Evolutionary conservation across 2,329 filamentous ascomycete genomes (phyloP).

Genomic region (Penicillium glabrum): DNA sequence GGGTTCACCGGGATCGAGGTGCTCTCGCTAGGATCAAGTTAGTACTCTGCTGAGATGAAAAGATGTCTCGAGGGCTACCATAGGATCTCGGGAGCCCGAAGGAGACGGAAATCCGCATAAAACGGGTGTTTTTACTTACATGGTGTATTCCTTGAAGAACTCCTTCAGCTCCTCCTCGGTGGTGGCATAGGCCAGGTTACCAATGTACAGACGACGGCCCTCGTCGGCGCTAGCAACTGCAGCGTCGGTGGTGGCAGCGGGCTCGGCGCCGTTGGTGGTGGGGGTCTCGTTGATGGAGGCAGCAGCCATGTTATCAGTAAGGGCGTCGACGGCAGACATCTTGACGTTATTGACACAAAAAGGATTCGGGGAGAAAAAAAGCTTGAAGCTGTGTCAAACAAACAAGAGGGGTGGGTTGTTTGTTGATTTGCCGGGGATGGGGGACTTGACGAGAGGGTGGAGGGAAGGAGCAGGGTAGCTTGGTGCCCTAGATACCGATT

Average conservation of each 20-base stretch:
- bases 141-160: constrained; percentile 99
- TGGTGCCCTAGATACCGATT: constrained; percentile 73
- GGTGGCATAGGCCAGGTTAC: constrained; percentile 99
- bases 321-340: constrained; percentile 83
- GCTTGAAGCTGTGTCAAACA: constrained; percentile 48
- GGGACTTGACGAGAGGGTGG: constrained; percentile 60
- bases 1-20: constrained; percentile 99
- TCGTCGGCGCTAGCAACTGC: constrained; percentile 96
- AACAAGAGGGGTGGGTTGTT: constrained; percentile 61
- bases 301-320: constrained; percentile 66
- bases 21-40: constrained; percentile 69
- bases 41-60: constrained; percentile 10
- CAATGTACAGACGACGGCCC: constrained; percentile 98
- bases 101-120: background rate
- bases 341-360: constrained; percentile 39
- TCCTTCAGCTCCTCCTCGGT: constrained; percentile 99
- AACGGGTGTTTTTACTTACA: constrained; percentile 66
- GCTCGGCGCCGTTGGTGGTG: constrained; percentile 58
- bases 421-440: constrained; percentile 24
- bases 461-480: constrained; percentile 71
- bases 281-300: constrained; percentile 65
- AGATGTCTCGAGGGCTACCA: background rate
- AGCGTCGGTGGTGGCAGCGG: constrained; percentile 74
- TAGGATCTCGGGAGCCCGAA: background rate
- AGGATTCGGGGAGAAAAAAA: constrained; percentile 30